Evolutionary conservation across 2,329 filamentous ascomycete genomes (phyloP).

Genomic region (Ceratocystis lukuohia): DNA sequence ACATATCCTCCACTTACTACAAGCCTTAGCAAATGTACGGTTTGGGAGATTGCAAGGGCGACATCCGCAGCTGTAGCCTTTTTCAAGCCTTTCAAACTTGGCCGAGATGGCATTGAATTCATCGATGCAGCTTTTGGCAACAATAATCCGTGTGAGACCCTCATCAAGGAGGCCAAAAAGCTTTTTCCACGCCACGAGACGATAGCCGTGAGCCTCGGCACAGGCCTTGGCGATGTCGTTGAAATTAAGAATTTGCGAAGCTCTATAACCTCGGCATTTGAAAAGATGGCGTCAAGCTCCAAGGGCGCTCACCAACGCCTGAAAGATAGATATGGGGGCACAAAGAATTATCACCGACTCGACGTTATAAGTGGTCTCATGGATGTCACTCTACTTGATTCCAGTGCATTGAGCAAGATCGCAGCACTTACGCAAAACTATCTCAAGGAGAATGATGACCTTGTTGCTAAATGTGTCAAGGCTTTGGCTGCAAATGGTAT

Average conservation of each 20-base stretch:
- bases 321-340: too few species aligned
- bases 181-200: too few species aligned
- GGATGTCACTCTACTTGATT: slow-evolving; percentile 23
- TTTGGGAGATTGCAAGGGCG: not conserved
- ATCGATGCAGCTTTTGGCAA: too few species aligned
- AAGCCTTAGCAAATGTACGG: slow-evolving; percentile 18
- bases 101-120: slow-evolving; percentile 8
- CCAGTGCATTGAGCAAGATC: slow-evolving; percentile 22
- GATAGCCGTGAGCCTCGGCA: too few species aligned
- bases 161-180: too few species aligned
- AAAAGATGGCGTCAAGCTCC: too few species aligned
- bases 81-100: not conserved
- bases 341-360: too few species aligned
- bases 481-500: not conserved
- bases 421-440: slow-evolving; percentile 22
- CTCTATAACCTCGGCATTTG: not conserved
- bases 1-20: slow-evolving; percentile 12
- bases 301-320: too few species aligned
- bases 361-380: slow-evolving; percentile 22
- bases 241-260: slow-evolving; percentile 17
- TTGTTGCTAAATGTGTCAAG: not conserved
- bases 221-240: not conserved
- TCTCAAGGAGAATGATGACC: slow-evolving; percentile 14
- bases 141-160: too few species aligned
- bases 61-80: not conserved